Conservation (phyloP, 2,329 filamentous ascomycete genomes). For the Chaetoscypha palmicola region DNA sequence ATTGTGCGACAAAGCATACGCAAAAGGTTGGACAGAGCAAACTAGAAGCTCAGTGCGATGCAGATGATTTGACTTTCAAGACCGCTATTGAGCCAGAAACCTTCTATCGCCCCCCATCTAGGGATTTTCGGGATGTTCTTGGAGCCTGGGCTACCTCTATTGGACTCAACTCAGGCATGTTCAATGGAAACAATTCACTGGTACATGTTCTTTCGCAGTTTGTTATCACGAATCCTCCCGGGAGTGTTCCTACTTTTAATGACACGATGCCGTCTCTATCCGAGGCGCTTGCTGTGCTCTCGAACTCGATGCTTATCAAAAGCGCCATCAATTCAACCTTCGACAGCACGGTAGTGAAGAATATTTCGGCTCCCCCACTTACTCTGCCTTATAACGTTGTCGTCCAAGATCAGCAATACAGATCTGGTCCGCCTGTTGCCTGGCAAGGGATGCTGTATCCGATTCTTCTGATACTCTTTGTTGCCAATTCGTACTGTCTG, state of each 20-base stretch:
- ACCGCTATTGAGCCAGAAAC: constrained; percentile 1
- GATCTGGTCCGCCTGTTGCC: constrained; percentile 2
- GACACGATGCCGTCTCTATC: constrained; percentile 4
- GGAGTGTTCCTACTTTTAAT: not conserved
- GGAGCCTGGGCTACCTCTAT: constrained; percentile 6
- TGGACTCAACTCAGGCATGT: constrained; percentile 4
- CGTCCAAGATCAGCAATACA: constrained; percentile 8
- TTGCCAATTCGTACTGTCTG: constrained; percentile 7
- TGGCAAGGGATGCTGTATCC: constrained; percentile 10
- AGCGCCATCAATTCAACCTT: constrained; percentile 7
- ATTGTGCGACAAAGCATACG: constrained; percentile 6
- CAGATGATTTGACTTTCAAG: not conserved
- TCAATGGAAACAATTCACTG: constrained; percentile 3
- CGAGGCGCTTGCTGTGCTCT: constrained; percentile 7
- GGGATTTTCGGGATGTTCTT: constrained; percentile 8
- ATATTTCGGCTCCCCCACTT: not conserved
- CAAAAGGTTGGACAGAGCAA: constrained; percentile 6
- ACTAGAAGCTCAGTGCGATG: constrained; percentile 1
- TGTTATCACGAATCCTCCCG: constrained; percentile 1
- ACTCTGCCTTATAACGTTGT: not conserved
- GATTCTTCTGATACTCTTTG: constrained; percentile 7
- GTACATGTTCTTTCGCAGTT: constrained; percentile 7
- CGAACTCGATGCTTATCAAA: constrained; percentile 9
- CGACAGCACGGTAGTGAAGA: not conserved
- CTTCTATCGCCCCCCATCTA: constrained; percentile 1